phyloP scores from a whole-genome alignment of 179 eudicot species.

The Spergularia azorica region DNA sequence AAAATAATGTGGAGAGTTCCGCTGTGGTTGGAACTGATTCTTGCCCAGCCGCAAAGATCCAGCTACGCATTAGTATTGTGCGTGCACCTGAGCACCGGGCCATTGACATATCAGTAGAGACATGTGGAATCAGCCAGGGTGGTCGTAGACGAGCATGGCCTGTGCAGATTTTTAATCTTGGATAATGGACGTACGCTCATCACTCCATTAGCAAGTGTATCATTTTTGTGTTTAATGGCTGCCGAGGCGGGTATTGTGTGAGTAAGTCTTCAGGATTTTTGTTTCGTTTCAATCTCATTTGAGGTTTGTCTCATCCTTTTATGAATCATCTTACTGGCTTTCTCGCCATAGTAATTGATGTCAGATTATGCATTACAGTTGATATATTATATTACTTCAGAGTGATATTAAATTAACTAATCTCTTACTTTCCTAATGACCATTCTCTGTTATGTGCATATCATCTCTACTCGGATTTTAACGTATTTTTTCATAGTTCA shows the following conservation, averaged over 20 bases:
- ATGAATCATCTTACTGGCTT: no score
- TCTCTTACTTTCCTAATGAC: no score
- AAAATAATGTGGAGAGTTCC: constrained; percentile 23
- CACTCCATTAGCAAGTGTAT: background rate
- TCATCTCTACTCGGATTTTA: no score
- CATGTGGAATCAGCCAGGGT: constrained; percentile 50
- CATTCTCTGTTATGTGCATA: no score
- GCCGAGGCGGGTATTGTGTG: background rate
- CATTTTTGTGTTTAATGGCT: background rate
- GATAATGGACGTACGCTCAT: constrained; percentile 24
- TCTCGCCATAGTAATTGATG: no score
- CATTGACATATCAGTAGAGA: constrained; percentile 92
- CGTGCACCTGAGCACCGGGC: constrained; percentile 83
- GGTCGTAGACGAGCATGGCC: constrained; percentile 70
- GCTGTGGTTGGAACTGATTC: constrained; percentile 55
- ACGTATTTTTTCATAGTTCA: no score
- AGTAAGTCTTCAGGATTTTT: background rate
- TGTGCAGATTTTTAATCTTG: constrained; percentile 66
- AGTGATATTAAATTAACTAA: no score
- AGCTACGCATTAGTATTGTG: constrained; percentile 71
- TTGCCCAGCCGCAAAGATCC: constrained; percentile 63
- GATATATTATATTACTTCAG: no score
- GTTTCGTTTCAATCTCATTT: no score
- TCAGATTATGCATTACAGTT: no score
- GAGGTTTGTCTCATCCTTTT: background rate